phyloP scores from a whole-genome alignment of 1,284 basidiomycete genomes.

The Volvariella volvacea region DNA sequence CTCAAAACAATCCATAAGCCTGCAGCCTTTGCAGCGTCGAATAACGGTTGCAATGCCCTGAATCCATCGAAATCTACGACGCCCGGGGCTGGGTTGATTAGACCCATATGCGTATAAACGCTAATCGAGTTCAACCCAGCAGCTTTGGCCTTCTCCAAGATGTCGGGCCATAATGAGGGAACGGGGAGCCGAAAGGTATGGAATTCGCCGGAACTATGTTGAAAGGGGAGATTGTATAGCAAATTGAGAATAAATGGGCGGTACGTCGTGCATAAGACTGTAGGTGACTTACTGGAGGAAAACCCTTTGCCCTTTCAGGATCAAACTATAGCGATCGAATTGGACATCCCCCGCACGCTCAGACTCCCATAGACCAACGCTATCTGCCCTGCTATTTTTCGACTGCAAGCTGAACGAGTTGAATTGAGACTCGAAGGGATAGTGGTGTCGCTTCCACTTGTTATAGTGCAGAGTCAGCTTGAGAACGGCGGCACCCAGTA shows the following conservation, averaged over 20 bases:
- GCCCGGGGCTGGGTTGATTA: slow-evolving; percentile 70
- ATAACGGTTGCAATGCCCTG: slow-evolving; percentile 65
- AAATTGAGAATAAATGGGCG: slow-evolving; percentile 1
- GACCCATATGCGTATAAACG: slow-evolving; percentile 70
- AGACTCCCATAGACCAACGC: no score
- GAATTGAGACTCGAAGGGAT: no score
- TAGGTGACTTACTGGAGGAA: slow-evolving; percentile 41
- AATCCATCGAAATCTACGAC: slow-evolving; percentile 67
- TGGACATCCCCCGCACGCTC: slow-evolving; percentile 32
- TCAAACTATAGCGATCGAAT: slow-evolving; percentile 55
- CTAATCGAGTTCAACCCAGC: slow-evolving; percentile 75
- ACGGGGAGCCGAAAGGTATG: slow-evolving; percentile 80
- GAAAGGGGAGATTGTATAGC: neutral
- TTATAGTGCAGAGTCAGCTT: no score
- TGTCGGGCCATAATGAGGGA: slow-evolving; percentile 74
- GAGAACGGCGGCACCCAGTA: no score
- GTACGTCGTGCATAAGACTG: neutral
- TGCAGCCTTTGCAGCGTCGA: slow-evolving; percentile 52
- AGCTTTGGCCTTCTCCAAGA: slow-evolving; percentile 76
- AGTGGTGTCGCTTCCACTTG: no score
- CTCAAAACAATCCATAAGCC: slow-evolving; percentile 63
- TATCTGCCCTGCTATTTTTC: no score
- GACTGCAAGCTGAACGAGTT: no score
- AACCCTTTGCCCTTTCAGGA: slow-evolving; percentile 46
- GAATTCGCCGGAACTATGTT: slow-evolving; percentile 62